A percentile compares a stretch with the other conserved stretches of the same genome.
Evolutionary conservation across 2,329 filamentous ascomycete genomes (phyloP).

Genomic region (Cercospora sp.): DNA sequence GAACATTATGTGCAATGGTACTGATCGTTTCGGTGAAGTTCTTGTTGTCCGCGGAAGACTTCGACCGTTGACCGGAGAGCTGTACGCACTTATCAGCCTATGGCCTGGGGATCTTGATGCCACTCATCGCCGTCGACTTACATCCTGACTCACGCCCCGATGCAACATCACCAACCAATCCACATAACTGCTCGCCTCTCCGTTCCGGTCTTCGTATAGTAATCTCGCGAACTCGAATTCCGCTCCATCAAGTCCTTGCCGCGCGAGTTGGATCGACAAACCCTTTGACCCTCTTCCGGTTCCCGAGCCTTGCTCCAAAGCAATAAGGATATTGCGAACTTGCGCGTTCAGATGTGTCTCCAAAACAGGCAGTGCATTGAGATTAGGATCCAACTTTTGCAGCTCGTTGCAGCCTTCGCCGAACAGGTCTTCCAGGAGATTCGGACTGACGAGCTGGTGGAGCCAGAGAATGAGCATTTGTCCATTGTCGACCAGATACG

Average conservation of each 20-base stretch:
- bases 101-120: not conserved
- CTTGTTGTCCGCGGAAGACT: constrained; percentile 29
- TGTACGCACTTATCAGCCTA: constrained; percentile 26
- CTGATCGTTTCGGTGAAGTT: constrained; percentile 33
- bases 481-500: constrained; percentile 92
- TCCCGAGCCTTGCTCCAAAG: constrained; percentile 68
- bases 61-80: constrained; percentile 37
- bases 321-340: constrained; percentile 89
- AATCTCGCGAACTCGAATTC: constrained; percentile 95
- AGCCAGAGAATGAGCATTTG: constrained; percentile 91
- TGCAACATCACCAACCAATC: constrained; percentile 98
- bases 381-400: constrained; percentile 77
- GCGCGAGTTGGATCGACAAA: constrained; percentile 81
- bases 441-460: constrained; percentile 87
- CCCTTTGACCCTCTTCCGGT: constrained; percentile 58
- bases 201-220: constrained; percentile 91
- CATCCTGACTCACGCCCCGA: constrained; percentile 85
- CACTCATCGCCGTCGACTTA: constrained; percentile 32
- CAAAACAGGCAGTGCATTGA: constrained; percentile 75
- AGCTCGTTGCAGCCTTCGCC: constrained; percentile 71
- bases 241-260: constrained; percentile 89
- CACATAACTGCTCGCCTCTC: constrained; percentile 96
- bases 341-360: constrained; percentile 93
- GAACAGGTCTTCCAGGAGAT: constrained; percentile 86
- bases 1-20: constrained; percentile 35